A percentile compares a stretch with the other conserved stretches of the same genome.
Evolutionary conservation across 306 rosid genomes (phyloP).

Genomic region (Pueraria montana): DNA sequence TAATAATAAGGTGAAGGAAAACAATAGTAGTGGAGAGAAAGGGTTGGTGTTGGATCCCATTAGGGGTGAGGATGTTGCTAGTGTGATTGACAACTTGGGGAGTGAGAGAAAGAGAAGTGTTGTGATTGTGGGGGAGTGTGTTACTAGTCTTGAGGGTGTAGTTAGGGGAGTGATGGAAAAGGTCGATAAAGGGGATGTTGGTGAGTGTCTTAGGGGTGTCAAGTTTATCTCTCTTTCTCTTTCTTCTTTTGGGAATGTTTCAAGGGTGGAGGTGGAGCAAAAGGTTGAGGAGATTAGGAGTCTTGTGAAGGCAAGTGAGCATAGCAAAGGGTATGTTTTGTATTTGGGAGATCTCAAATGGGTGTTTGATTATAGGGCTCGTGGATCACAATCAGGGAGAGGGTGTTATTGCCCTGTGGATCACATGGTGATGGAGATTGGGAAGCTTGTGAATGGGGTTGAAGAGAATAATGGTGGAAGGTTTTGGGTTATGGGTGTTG

Average conservation of each 20-base stretch:
- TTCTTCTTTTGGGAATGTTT: conserved; percentile 58
- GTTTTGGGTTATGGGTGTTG: conserved; percentile 87
- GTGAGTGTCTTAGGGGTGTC: conserved; percentile 69
- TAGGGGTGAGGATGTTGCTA: conserved; percentile 68
- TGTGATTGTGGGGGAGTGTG: conserved; percentile 93
- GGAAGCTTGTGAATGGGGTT: conserved; percentile 69
- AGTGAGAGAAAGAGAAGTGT: conserved; percentile 62
- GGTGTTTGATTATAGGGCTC: conserved; percentile 63
- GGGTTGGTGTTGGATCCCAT: conserved; percentile 52
- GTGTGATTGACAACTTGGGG: conserved; percentile 66
- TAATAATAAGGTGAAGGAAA: conserved; percentile 60
- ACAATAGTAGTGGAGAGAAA: conserved; percentile 31
- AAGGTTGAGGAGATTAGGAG: conserved; percentile 72
- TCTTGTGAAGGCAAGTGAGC: conserved; percentile 46
- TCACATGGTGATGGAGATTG: conserved; percentile 84
- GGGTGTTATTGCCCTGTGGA: conserved; percentile 78
- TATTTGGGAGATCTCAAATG: conserved; percentile 91
- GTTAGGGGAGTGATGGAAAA: conserved; percentile 74
- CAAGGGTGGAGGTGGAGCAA: conserved; percentile 78
- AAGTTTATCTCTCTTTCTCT: conserved; percentile 65
- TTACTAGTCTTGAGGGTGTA: conserved; percentile 65
- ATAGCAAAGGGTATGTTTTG: conserved; percentile 75
- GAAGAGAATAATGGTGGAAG: conserved; percentile 56
- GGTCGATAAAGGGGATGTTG: conserved; percentile 75
- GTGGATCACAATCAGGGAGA: conserved; percentile 56